These are phyloP conservation scores for Metschnikowia lachancei DNA, from an alignment of 805 yeast genomes.

Conservation along the genomic window DNA sequence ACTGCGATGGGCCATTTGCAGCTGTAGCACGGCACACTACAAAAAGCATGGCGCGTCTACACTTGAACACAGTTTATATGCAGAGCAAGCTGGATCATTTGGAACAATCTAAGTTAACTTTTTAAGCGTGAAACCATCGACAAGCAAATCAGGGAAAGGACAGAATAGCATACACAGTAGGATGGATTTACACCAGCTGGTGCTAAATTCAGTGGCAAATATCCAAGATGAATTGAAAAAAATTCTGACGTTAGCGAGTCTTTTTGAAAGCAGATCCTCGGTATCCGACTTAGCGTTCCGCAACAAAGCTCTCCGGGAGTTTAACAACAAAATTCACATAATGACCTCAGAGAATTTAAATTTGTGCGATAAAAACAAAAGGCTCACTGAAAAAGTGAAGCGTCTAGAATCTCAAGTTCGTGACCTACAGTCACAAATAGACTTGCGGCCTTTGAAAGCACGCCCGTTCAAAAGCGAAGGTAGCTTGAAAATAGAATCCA, in stretches of 20 bases:
- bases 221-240: constrained; percentile 18
- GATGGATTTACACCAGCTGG: constrained; percentile 18
- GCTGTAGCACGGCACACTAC: neutral
- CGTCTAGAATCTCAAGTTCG: constrained; percentile 3
- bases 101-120: too few relatives aligned
- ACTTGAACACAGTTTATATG: too few relatives aligned
- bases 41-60: too few relatives aligned
- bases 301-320: constrained; percentile 15
- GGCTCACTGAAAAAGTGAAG: constrained; percentile 7
- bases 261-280: constrained; percentile 3
- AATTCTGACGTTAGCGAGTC: constrained; percentile 13
- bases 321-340: constrained; percentile 17
- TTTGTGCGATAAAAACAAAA: constrained; percentile 13
- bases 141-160: neutral
- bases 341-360: constrained; percentile 10
- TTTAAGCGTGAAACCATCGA: neutral
- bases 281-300: constrained; percentile 10
- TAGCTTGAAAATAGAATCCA: neutral
- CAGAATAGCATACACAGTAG: neutral
- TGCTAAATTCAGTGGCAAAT: constrained; percentile 16
- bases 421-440: neutral
- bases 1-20: neutral
- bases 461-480: constrained; percentile 8
- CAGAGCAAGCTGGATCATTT: too few relatives aligned
- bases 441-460: constrained; percentile 1